Conservation (phyloP, 2,329 filamentous ascomycete genomes). For the Fusarium phyllophilum region DNA sequence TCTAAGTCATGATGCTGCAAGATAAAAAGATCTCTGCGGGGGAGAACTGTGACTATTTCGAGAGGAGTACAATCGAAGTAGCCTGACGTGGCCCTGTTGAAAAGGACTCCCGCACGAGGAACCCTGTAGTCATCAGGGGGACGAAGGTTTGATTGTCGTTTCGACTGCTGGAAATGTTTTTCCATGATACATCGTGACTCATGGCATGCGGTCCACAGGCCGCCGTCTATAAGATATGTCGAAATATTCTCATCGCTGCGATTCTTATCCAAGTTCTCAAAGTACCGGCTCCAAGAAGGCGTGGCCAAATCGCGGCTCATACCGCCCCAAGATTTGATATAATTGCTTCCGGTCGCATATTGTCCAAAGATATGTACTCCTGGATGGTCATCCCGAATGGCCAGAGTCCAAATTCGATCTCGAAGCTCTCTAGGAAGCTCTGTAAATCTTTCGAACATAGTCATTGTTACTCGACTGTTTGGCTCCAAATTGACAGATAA, state of each 20-base stretch:
- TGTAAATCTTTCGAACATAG: background rate
- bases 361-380: background rate
- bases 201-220: background rate
- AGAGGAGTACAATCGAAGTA: background rate
- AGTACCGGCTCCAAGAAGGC: background rate
- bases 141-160: background rate
- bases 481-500: fast-evolving
- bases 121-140: no score
- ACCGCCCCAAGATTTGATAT: fast-evolving
- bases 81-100: background rate
- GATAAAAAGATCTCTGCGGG: background rate
- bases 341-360: background rate
- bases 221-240: background rate
- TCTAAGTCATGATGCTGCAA: background rate
- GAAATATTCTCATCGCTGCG: background rate
- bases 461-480: background rate
- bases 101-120: no score
- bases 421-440: background rate
- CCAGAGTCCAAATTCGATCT: background rate
- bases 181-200: background rate
- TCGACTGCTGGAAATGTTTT: background rate
- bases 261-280: background rate
- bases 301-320: fast-evolving
- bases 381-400: background rate
- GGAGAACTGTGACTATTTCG: background rate